Percentiles rank a stretch among this genome's conserved stretches.
phyloP scores from a whole-genome alignment of 2,329 filamentous ascomycete genomes.

The Tolypocladium amazonense region DNA sequence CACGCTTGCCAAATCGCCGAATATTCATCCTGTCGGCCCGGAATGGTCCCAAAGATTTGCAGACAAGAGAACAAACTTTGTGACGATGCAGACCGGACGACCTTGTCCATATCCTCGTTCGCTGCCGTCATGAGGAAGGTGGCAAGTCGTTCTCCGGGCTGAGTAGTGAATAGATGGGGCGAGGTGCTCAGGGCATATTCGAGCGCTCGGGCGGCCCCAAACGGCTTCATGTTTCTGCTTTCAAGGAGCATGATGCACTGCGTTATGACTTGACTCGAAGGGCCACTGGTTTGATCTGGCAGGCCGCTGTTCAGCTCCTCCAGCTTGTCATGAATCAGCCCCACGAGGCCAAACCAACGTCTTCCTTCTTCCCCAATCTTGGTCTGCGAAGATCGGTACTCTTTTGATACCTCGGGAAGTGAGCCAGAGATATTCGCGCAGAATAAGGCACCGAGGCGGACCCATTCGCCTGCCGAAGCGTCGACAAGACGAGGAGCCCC shows the following conservation, averaged over 20 bases:
- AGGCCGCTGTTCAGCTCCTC: slow-evolving; percentile 5
- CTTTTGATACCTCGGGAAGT: slow-evolving; percentile 70
- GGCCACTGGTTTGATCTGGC: slow-evolving; percentile 17
- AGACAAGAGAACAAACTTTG: slow-evolving; percentile 56
- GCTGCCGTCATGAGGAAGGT: slow-evolving; percentile 39
- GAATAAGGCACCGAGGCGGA: slow-evolving; percentile 48
- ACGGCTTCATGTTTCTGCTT: slow-evolving; percentile 45
- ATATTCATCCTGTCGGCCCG: slow-evolving; percentile 25
- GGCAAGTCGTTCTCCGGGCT: slow-evolving; percentile 24
- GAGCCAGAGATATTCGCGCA: slow-evolving; percentile 60
- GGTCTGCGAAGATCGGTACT: slow-evolving; percentile 63
- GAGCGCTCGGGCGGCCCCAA: slow-evolving; percentile 39
- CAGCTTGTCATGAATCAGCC: slow-evolving; percentile 29
- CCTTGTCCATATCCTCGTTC: slow-evolving; percentile 39
- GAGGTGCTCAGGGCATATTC: slow-evolving; percentile 25
- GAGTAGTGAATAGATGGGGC: slow-evolving; percentile 28
- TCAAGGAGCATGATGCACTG: slow-evolving; percentile 32
- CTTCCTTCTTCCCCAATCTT: slow-evolving; percentile 53
- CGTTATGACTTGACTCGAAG: slow-evolving; percentile 18
- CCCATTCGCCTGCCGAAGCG: slow-evolving; percentile 50
- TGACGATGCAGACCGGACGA: slow-evolving; percentile 61
- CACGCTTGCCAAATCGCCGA: slow-evolving; percentile 33
- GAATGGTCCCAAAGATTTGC: slow-evolving; percentile 38
- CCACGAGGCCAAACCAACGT: slow-evolving; percentile 55
- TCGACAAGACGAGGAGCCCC: slow-evolving; percentile 31